These are phyloP conservation scores for Saturnispora kantuleensis DNA, from an alignment of 805 yeast species.

Conservation along the genomic window DNA sequence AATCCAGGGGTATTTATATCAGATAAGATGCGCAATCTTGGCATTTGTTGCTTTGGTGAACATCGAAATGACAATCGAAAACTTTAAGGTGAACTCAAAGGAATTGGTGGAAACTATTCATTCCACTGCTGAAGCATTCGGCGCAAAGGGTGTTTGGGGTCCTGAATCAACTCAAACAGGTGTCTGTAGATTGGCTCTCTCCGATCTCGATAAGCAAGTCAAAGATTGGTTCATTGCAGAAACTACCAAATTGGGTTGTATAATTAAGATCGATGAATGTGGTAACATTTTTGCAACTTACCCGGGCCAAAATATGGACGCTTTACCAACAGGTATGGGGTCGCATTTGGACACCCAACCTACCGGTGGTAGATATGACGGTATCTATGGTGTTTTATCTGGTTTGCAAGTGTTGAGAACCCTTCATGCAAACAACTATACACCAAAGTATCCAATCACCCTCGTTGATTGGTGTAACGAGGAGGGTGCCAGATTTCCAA, in stretches of 20 bases:
- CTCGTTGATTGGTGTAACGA: conserved; percentile 67
- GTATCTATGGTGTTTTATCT: conserved; percentile 56
- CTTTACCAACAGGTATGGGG: conserved; percentile 56
- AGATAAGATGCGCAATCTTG: no score
- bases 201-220: conserved; percentile 52
- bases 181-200: conserved; percentile 53
- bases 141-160: conserved; percentile 60
- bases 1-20: no score
- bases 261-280: conserved; percentile 48
- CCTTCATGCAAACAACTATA: conserved; percentile 44
- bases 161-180: conserved; percentile 48
- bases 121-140: conserved; percentile 45
- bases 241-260: conserved; percentile 44
- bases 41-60: background rate
- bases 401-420: conserved; percentile 62
- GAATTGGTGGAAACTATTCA: conserved; percentile 47
- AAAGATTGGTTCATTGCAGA: conserved; percentile 58
- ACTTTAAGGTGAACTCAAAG: conserved; percentile 10
- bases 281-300: conserved; percentile 62
- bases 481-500: conserved; percentile 73
- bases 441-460: conserved; percentile 59
- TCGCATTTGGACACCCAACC: conserved; percentile 74
- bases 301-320: conserved; percentile 40
- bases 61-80: conserved; percentile 4
- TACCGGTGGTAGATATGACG: conserved; percentile 70